Evolutionary conservation across 345 rosid genomes (phyloP), one percentile per base, ranked within the genome.

Genomic region (Ailanthus altissimus): DNA sequence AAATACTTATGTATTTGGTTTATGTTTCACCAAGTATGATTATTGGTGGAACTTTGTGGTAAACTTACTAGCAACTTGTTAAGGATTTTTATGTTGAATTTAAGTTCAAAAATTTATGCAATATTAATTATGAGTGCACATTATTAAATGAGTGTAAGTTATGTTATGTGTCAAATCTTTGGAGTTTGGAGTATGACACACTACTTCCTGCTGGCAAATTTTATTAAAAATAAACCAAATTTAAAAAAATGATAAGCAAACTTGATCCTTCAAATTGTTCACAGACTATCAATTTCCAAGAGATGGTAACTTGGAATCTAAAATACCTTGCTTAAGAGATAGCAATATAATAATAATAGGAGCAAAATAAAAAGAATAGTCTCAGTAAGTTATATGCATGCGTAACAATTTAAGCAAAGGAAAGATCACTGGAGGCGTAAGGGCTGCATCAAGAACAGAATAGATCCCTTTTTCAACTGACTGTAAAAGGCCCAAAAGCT

Each of bases 401-500:
- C 14, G 66, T 26, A 50, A 26, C 15, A 62, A 65, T 38, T 12
- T 36, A 18, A 40, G 70, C 26, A 21, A n/a, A 5, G 12, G 58
- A 65, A 68, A 72, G 80, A 90, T 89, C 81, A 96, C 98, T 13
- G 93, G 84, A 72, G 98, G 93, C 63, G 97, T 87, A 79, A 96
- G 91, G 64, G 94, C 91, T 38, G 97, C 97, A 85, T 92, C 94
- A 57, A 93, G 82, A 81, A 96, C 77, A 57, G 93, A 83, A 82
- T 80, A 82, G 68, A 88, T 88, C 36, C 92, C 97, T 36, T 84
- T 53, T 72, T 87, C 86, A 18, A 97, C 84, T 60, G 88, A 85
- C 74, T 89, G 89, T 86, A 91, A 70, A 67, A 92, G 88, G 62
- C 91, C 85, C 70, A 89, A 67, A 73, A 90, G 65, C 79, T 83